Conservation (phyloP, 495 filamentous ascomycete genomes). For the Xylaria castorea region DNA sequence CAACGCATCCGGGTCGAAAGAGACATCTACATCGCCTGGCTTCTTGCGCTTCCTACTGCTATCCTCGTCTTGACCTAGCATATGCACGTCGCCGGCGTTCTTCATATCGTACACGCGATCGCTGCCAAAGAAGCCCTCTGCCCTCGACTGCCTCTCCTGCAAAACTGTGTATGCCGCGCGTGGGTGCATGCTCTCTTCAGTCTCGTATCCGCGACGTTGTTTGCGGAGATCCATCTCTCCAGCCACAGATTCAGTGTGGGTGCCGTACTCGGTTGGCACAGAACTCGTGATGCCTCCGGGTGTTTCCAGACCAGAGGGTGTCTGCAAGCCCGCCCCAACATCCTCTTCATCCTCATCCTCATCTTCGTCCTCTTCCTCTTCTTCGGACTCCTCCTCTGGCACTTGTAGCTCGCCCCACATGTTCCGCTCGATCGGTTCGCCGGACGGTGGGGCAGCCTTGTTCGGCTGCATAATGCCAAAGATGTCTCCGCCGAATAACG, state of each 20-base stretch:
- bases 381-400: constrained; percentile 81
- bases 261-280: constrained; percentile 77
- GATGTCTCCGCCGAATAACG: constrained; percentile 91
- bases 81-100: constrained; percentile 50
- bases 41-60: constrained; percentile 85
- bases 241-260: constrained; percentile 70
- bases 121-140: constrained; percentile 94
- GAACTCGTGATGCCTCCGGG: constrained; percentile 80
- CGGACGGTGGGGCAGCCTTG: constrained; percentile 62
- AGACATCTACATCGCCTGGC: constrained; percentile 92
- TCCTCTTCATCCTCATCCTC: constrained; percentile 78
- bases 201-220: constrained; percentile 82
- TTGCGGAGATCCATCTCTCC: constrained; percentile 94
- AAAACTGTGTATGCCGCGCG: constrained; percentile 87
- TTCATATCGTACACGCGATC: constrained; percentile 89
- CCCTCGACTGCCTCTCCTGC: constrained; percentile 80
- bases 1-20: constrained; percentile 82
- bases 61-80: constrained; percentile 83
- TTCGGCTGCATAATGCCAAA: constrained; percentile 79
- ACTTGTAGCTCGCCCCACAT: constrained; percentile 96
- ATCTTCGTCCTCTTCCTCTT: constrained; percentile 69
- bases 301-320: constrained; percentile 79
- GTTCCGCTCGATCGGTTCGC: constrained; percentile 85
- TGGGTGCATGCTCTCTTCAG: constrained; percentile 77
- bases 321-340: constrained; percentile 69